Base-by-base conservation (phyloP, 169 alveolate species). In the Theileria annulata region DNA sequence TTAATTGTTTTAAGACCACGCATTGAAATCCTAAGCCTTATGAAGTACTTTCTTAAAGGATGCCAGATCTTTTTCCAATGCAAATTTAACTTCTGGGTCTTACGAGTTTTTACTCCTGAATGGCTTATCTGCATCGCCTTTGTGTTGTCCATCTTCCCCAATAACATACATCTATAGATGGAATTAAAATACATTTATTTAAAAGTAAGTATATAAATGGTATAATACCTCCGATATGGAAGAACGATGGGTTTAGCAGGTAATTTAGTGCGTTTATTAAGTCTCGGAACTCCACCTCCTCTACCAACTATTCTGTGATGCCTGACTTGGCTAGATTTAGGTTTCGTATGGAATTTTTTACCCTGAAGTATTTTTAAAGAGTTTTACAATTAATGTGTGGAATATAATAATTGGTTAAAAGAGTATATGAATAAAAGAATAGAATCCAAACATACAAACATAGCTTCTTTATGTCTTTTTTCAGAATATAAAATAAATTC, bases 121-220 rank as follows among this genome's bases (percentile, higher is more conserved):
- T 90, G 94, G 84, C 95, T 90, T 13, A 85, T 76, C 42, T 88
- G 69, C 23, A 83, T 76, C 19, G 96, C 96, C 74, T 88, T 88
- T 59, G 93, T 75, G 77, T 93, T 93, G 77, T 92, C 96, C 96
- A 93, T 93, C 67, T 93, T 93, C n/a, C 96, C 96, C 33, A 93
- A 78, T 48, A 93, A 71, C 91, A 87, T 79, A 70, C 96, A 93
- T 88, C 96, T 93, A 77, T 21, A 19, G 9, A 21, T 30, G 1
- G 10, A 21, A 51, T 13, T n/a, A 10, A 27, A 49, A 35, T 27
- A 12, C 12, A 19, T 51, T 21, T 49, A 17, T 19, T 17, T 10
- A 51, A 35, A 27, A 27, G 25, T 28, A 23, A 0, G 6, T 42
- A 42, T 42, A 28, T 47, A 10, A 12, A 31, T 10, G 2, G 19